Conservation (phyloP, 2,329 filamentous ascomycete genomes). For the Aspergillus pseudoviridinutans region DNA sequence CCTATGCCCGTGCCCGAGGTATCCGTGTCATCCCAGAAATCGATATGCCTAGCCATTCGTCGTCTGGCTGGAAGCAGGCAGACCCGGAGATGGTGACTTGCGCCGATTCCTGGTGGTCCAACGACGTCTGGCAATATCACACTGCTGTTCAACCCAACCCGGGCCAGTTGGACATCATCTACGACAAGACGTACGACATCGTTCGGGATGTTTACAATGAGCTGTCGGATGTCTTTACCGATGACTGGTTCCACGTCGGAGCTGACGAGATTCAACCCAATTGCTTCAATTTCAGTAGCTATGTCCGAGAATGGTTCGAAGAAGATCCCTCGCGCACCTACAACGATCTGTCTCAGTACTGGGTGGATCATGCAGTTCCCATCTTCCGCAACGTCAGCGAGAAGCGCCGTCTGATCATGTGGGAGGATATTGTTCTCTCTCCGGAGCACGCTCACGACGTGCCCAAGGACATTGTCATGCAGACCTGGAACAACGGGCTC, state of each 20-base stretch:
- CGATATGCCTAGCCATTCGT: conserved; percentile 59
- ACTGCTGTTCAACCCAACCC: conserved; percentile 56
- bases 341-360: conserved; percentile 52
- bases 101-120: conserved; percentile 57
- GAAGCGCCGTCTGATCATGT: conserved; percentile 54
- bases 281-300: conserved; percentile 56
- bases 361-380: conserved; percentile 51
- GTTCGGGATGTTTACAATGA: conserved; percentile 54
- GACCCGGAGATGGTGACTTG: conserved; percentile 56
- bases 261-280: conserved; percentile 53
- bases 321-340: conserved; percentile 49
- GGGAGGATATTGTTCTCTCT: conserved; percentile 51
- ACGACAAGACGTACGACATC: conserved; percentile 54
- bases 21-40: conserved; percentile 60
- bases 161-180: conserved; percentile 54
- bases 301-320: conserved; percentile 49
- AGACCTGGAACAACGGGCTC: conserved; percentile 54
- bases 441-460: conserved; percentile 45
- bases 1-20: conserved; percentile 51
- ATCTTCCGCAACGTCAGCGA: conserved; percentile 43
- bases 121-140: conserved; percentile 52
- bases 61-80: conserved; percentile 54
- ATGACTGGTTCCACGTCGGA: conserved; percentile 55
- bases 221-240: conserved; percentile 48
- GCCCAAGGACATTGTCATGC: conserved; percentile 50